Evolutionary conservation across 495 filamentous ascomycete species (phyloP), one percentile per base, ranked within the genome.

Genomic region (Rusavskia elegans): DNA sequence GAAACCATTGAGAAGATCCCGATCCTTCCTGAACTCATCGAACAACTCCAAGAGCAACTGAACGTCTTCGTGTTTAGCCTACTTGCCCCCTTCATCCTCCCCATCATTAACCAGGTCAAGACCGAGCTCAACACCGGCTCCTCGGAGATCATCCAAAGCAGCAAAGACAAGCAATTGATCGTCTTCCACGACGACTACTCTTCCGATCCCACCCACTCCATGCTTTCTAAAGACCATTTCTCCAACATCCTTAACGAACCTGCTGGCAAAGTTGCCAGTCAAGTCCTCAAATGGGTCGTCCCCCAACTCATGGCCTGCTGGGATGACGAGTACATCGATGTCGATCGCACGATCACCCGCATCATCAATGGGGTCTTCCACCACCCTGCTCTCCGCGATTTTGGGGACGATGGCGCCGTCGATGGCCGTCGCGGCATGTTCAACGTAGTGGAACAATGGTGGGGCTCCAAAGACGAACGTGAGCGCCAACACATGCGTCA

Each of bases 161-260:
- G 82, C 62, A 75, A 80, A 61, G 76, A 84, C 39, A 79, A 88
- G 63, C 89, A 95, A 64, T 78, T 81, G 56, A 76, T 87, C 50
- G 87, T 95, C 27, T 95, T 93, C 66, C 60, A 82, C n/a, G 81
- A 95, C 57, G 81, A 89, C 55, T 42, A 69, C 37, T 83, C 65
- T 48, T 76, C 78, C 20, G 81, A 95, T 61, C 89, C 89, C 8
- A 95, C 89, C 10, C 89, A 95, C 64, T 89, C 84, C n/a, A 95
- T 95, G 89, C 76, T 95, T 19, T 85, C 85, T 41, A 95, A 95
- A 71, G 89, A 94, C 59, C 88, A 95, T 62, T 95, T 93, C 64
- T 82, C 82, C 44, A 87, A 88, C 59, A 68, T 88, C 20, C 79
- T 95, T 48, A 95, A 95, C 62, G 87, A 93, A 63, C 79, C 87